Evolutionary conservation across 1,139 yeast genomes (phyloP).

Genomic region (Protomyces inouyei): DNA sequence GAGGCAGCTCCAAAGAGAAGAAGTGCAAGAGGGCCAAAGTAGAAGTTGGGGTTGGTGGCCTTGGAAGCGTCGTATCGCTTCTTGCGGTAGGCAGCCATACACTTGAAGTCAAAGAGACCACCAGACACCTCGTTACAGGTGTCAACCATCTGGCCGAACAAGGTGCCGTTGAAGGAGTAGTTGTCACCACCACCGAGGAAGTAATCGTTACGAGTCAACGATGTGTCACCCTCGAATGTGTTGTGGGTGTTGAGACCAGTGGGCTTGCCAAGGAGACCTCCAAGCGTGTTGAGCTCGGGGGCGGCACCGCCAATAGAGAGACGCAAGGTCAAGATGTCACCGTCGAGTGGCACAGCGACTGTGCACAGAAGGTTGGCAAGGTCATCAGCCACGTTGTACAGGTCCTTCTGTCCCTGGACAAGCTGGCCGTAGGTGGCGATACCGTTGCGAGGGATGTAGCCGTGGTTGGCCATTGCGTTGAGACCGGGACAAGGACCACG

Average conservation of each 20-base stretch:
- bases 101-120: slow-evolving; percentile 9
- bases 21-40: slow-evolving; percentile 16
- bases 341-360: slow-evolving; percentile 21
- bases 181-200: slow-evolving; percentile 23
- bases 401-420: slow-evolving; percentile 11
- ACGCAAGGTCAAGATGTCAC: slow-evolving; percentile 9
- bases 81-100: slow-evolving; percentile 19
- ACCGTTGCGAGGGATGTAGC: slow-evolving; percentile 24
- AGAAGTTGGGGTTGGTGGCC: slow-evolving; percentile 24
- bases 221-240: slow-evolving; percentile 26
- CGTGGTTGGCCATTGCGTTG: slow-evolving; percentile 23
- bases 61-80: slow-evolving; percentile 13
- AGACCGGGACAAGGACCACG: slow-evolving; percentile 27
- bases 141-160: slow-evolving; percentile 14
- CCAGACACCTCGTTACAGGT: slow-evolving; percentile 10
- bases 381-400: slow-evolving; percentile 21
- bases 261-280: slow-evolving; percentile 4
- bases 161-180: slow-evolving; percentile 23
- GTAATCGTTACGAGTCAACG: slow-evolving; percentile 19
- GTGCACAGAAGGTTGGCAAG: slow-evolving; percentile 15
- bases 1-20: slow-evolving; percentile 18
- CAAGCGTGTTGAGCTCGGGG: slow-evolving; percentile 1
- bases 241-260: slow-evolving; percentile 21
- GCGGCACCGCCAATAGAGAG: slow-evolving; percentile 20
- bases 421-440: slow-evolving; percentile 20